Evolutionary conservation across 371 early-diverging fungal species (phyloP), one percentile per base, ranked within the genome.

Genomic region (Mucor piriformis): DNA sequence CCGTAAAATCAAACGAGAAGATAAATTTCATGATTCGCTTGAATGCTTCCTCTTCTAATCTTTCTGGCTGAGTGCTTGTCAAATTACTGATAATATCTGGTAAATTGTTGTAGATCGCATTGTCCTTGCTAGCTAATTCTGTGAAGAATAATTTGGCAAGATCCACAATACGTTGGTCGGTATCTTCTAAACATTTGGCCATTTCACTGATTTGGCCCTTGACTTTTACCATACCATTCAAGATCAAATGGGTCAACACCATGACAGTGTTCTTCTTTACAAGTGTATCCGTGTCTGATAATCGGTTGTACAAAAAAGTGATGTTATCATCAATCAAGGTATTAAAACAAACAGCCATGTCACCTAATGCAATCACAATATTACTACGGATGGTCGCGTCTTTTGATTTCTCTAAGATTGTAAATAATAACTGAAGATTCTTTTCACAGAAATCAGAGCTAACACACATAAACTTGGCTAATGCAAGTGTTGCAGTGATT

Each of bases 181-280:
- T 74, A 69, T 96, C 95, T 53, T 93, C 94, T 7, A 98, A 78
- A 58, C 97, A 96, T 67, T 94, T 94, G 2, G 97, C 97, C 92
- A 98, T 95, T 64, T 97, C 95, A 60, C 93, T 91, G 38, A 98
- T 83, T 64, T 97, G 96, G 6, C 98, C 97, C 72, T 97, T 98
- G 51, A 95, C 96, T 66, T 98, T 98, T 71, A 98, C 90, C 96
- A 97, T 96, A 33, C 98, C 98, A 70, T 98, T 98, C 49, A 98
- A 76, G 37, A 97, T 94, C 73, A 98, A 73, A 66, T 96, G 97
- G 0, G 97, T 95, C 48, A 98, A 71, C 6, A 98, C 99, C 97
- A 98, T 97, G 27, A 98, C 87, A 15, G 96, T 88, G 65, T 95
- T 97, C 76, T 94, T 95, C 70, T 94, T 92, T 44, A 96, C 96